Evolutionary conservation across 192 early-diverging fungal genomes (phyloP), one percentile per base, ranked within the genome.

Genomic region (Coemansia sp.): DNA sequence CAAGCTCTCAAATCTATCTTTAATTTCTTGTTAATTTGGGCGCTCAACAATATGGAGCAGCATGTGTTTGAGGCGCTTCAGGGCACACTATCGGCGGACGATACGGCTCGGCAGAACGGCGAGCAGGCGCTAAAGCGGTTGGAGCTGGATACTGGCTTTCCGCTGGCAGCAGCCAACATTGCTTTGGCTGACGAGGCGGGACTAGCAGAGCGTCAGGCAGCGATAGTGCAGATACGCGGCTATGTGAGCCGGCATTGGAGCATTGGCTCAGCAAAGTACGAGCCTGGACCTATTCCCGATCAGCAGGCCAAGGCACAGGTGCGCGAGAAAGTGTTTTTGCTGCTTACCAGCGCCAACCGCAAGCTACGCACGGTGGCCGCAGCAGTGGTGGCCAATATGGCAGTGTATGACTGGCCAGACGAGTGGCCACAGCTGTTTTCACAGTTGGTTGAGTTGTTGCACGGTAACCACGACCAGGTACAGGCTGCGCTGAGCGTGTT

Each of bases 341-440:
- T 81, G 38, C 78, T 81, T 1, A 56, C 50, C 28, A 61, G 60
- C 60, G 36, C 44, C 49, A 19, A 65, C 57, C 62, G 69, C 60
- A 81, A 72, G 62, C 69, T 81, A 17, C 66, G 70, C 23, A 60
- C 31, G 20, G 78, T 60, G 6, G 64, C 78, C 1, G 95, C 94
- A 11, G 91, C 90, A 46, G 88, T 89, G 5, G 80, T 96, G 5
- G 91, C 96, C 15, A 89, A 86, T 69, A 94, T 98, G 68, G 96
- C 94, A 0, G 86, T 88, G 51, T 86, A 90, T 42, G 96, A 98
- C 83, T 96, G 90, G 87, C 94, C 95, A 5, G 94, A 96, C 66
- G 79, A 88, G 22, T 98, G 96, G 96, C 91, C 92, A 12, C 87
- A 92, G 53, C 85, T 98, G 26, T 86, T 97, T 68, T 87, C 89